These are phyloP conservation scores for Euptelea pleiosperma DNA, from an alignment of 164 flowering plant species.

Conservation along the genomic window DNA sequence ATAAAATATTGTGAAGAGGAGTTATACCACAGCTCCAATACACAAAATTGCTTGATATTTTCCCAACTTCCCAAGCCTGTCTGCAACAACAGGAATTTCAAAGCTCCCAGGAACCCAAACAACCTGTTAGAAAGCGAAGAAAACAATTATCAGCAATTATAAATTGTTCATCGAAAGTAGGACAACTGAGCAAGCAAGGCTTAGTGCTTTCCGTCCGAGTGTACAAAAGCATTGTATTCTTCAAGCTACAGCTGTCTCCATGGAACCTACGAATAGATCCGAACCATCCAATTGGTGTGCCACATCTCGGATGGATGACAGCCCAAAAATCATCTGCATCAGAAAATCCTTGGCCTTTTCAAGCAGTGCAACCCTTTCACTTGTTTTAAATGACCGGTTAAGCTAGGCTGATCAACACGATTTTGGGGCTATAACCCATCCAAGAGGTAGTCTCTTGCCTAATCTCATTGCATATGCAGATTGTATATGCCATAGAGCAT, in stretches of 20 bases:
- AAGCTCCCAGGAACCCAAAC: conserved; percentile 99
- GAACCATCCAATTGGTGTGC: too few species aligned
- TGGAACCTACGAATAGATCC: too few species aligned
- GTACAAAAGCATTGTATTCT: not conserved
- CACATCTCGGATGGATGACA: not conserved
- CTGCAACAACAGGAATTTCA: conserved; percentile 82
- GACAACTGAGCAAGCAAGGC: not conserved
- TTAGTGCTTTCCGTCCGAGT: not conserved
- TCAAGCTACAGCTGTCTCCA: not conserved
- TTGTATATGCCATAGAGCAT: not conserved
- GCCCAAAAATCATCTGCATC: not conserved
- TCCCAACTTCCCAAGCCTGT: conserved; percentile 69
- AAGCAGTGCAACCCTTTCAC: too few species aligned
- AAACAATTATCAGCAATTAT: not conserved
- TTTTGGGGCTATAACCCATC: not conserved
- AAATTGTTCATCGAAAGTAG: not conserved
- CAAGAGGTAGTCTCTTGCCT: too few species aligned
- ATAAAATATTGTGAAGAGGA: not conserved
- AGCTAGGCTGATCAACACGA: not conserved
- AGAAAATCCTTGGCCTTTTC: too few species aligned
- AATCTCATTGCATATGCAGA: not conserved
- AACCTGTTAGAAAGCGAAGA: conserved; percentile 46
- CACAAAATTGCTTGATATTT: conserved; percentile 80
- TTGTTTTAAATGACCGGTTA: not conserved
- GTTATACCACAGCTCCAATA: conserved; percentile 93